Evolutionary conservation across 768 basidiomycete species (phyloP).

Genomic region (Boletus subcaerulescens): DNA sequence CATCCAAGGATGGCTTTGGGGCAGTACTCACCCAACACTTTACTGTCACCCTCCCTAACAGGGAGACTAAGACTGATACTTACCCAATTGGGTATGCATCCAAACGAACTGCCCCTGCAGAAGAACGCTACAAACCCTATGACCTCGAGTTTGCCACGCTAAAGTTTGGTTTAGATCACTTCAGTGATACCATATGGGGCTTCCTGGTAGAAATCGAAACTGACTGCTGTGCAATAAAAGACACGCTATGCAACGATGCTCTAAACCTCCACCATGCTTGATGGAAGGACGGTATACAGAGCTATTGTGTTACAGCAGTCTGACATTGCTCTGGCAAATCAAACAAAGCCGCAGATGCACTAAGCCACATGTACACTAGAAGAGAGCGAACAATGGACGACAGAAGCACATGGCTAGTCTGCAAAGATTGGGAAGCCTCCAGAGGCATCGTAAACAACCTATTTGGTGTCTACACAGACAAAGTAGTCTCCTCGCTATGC

Average conservation of each 20-base stretch:
- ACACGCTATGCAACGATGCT: constrained; percentile 17
- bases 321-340: constrained; percentile 19
- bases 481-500: not conserved
- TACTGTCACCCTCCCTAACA: not conserved
- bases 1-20: constrained; percentile 32
- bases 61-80: not conserved
- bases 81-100: constrained; percentile 24
- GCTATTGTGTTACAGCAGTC: constrained; percentile 11
- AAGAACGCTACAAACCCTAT: constrained; percentile 35
- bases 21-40: constrained; percentile 27
- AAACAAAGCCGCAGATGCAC: constrained; percentile 31
- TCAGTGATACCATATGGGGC: constrained; percentile 28
- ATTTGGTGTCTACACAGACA: not conserved
- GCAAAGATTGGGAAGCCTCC: constrained; percentile 22
- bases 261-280: constrained; percentile 15
- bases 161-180: constrained; percentile 34
- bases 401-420: constrained; percentile 32
- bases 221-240: constrained; percentile 24
- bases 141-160: constrained; percentile 37
- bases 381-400: constrained; percentile 11
- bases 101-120: constrained; percentile 30
- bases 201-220: constrained; percentile 31
- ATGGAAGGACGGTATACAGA: constrained; percentile 28
- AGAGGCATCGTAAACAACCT: not conserved
- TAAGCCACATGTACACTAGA: constrained; percentile 15